Evolutionary conservation across 805 yeast species (phyloP).

Genomic region (Wickerhamiella azymoides): DNA sequence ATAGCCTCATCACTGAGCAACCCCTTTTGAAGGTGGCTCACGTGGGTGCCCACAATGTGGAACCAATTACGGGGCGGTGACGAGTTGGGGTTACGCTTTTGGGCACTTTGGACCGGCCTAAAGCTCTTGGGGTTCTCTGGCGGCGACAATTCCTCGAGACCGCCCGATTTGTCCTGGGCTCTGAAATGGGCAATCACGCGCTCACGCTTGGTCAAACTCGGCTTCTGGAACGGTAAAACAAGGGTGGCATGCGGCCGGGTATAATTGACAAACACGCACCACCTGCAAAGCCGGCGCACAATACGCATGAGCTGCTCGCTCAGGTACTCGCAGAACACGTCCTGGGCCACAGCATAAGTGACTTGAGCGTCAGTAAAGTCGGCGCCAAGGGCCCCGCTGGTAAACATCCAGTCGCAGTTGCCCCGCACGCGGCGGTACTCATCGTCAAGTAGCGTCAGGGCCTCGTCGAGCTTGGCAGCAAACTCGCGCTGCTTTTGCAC

Average conservation of each 20-base stretch:
- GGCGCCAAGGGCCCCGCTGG: neutral
- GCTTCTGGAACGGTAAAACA: slow-evolving; percentile 9
- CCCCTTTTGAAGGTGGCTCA: neutral
- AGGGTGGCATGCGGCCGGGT: slow-evolving; percentile 13
- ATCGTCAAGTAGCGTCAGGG: slow-evolving; percentile 6
- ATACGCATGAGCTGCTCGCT: slow-evolving; percentile 12
- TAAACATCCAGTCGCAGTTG: slow-evolving; percentile 3
- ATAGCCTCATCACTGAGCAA: neutral
- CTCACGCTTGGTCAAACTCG: neutral
- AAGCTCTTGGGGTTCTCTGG: neutral
- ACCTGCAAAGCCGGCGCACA: slow-evolving; percentile 11
- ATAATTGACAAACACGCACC: slow-evolving; percentile 13
- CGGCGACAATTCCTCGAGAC: neutral
- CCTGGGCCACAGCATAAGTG: slow-evolving; percentile 11
- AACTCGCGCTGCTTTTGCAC: slow-evolving; percentile 3
- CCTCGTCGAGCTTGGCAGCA: slow-evolving; percentile 8
- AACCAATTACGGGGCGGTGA: slow-evolving; percentile 21
- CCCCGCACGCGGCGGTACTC: slow-evolving; percentile 3
- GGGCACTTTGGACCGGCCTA: slow-evolving; percentile 4
- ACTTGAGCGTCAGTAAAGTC: neutral
- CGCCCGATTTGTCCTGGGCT: neutral
- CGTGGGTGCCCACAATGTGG: slow-evolving; percentile 18
- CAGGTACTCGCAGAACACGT: slow-evolving; percentile 14
- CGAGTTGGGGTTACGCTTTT: slow-evolving; percentile 23
- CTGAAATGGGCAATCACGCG: neutral